Percentiles rank a stretch among this genome's conserved stretches.
These are phyloP conservation scores for Microascus cirrosus DNA, from an alignment of 2,329 filamentous ascomycete species.

Conservation along the genomic window DNA sequence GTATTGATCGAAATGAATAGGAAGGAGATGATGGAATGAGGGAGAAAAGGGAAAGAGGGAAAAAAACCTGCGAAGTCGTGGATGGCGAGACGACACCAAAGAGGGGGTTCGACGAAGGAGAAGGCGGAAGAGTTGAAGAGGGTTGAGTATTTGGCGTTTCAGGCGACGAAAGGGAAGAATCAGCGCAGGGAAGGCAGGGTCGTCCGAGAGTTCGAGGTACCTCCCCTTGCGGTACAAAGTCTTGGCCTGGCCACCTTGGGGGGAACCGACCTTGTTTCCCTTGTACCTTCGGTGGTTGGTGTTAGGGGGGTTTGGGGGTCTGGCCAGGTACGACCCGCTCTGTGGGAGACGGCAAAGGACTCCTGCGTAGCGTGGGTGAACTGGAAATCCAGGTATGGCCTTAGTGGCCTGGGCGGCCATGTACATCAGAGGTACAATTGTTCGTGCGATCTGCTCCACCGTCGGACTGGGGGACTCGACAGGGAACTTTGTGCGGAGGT, in stretches of 20 bases:
- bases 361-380: neutral
- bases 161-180: constrained; percentile 2
- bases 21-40: neutral
- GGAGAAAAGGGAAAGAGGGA: neutral
- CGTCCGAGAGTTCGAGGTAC: neutral
- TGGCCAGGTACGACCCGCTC: neutral
- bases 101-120: constrained; percentile 3
- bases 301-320: neutral
- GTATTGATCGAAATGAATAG: constrained; percentile 3
- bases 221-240: neutral
- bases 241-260: neutral
- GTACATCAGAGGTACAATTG: neutral
- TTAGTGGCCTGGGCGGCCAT: neutral
- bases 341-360: neutral
- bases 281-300: neutral
- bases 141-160: constrained; percentile 7
- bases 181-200: constrained; percentile 1
- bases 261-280: neutral
- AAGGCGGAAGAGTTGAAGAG: constrained; percentile 1
- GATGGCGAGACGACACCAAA: neutral
- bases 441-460: neutral
- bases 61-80: constrained; percentile 3
- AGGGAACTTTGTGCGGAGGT: neutral
- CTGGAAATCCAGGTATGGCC: neutral
- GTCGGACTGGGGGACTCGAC: neutral